Evolutionary conservation across 208 protist species (phyloP), one percentile per base, ranked within the genome.

Genomic region (Trypanosoma platydactyli): DNA sequence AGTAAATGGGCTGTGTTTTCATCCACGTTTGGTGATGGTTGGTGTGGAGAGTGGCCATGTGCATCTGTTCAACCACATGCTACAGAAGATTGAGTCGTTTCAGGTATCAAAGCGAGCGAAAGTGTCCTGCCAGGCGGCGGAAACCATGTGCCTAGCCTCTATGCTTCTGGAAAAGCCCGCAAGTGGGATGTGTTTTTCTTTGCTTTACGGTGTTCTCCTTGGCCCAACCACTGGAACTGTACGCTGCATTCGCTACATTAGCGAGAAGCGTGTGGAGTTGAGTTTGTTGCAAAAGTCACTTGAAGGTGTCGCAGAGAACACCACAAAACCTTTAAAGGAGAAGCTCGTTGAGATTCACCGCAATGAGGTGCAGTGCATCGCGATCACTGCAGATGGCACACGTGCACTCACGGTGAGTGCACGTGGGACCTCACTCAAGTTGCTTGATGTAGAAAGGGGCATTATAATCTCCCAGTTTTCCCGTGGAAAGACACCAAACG

Each of bases 371-470:
- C 77, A 81, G 46, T 75, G 75, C 33, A 80, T 91, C 59, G 68
- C 82, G 35, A 81, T 88, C 63, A 83, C 77, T 9, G 44, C 74
- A 12, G 82, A 91, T 52, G 85, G 85, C 27, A 67, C 55, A 22
- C 76, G 65, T 46, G 85, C 76, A 9, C 76, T 91, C 48, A 84
- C 80, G 7, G 84, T 88, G 57, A 81, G 85, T 64, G 77, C 79
- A 48, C 69, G 79, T 9, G 81, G 81, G 44, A 88, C 80, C 51
- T 68, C 66, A 29, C 63, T 91, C 2, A 79, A 81, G 30, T 42
- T 91, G 11, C 25, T 88, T 15, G 74, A 86, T 63, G 76, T 88
- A 12, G 59, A 73, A 35, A 61, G 69, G 3, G 81, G 81, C 49
- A 58, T 75, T 44, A 75, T 75, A 22, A 74, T 86, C 30, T 46